Conservation (phyloP, 805 yeast genomes). For the Lachancea sp. region DNA sequence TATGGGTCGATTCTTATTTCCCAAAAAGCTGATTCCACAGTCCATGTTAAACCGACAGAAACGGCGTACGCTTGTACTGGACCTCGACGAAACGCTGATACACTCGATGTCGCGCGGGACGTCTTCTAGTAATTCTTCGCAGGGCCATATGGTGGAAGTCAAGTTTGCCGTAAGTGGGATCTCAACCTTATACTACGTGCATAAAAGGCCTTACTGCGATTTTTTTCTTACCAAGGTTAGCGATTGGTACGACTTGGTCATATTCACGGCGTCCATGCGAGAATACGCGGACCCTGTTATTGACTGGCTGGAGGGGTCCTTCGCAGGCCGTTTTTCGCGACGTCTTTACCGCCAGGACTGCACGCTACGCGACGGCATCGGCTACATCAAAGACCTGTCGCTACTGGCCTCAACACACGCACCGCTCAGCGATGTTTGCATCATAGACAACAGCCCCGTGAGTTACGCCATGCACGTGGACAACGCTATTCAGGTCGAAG, state of each 20-base stretch:
- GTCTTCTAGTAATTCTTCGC: slow-evolving; percentile 24
- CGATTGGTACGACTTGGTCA: slow-evolving; percentile 81
- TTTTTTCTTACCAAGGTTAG: slow-evolving; percentile 70
- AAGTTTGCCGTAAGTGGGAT: slow-evolving; percentile 49
- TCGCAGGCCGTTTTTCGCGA: slow-evolving; percentile 47
- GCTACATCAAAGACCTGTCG: slow-evolving; percentile 71
- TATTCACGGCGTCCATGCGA: slow-evolving; percentile 90
- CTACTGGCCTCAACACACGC: slow-evolving; percentile 3
- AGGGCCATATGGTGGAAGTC: slow-evolving; percentile 76
- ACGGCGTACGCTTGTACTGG: slow-evolving; percentile 66
- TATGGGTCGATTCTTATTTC: slow-evolving; percentile 39
- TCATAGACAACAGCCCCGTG: slow-evolving; percentile 89
- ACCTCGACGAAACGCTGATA: slow-evolving; percentile 89
- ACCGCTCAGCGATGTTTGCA: slow-evolving; percentile 46
- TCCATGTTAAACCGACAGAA: slow-evolving; percentile 32
- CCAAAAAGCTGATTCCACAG: slow-evolving; percentile 37
- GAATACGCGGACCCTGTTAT: slow-evolving; percentile 97
- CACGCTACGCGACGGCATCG: slow-evolving; percentile 67
- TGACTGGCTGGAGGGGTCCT: slow-evolving; percentile 69
- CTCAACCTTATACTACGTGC: slow-evolving; percentile 80
- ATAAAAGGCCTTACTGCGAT: slow-evolving; percentile 89
- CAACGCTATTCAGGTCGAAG: slow-evolving; percentile 90
- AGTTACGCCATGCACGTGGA: slow-evolving; percentile 77
- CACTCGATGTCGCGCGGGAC: slow-evolving; percentile 74
- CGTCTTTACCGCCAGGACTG: slow-evolving; percentile 79